Evolutionary conservation across 768 basidiomycete genomes (phyloP), one percentile per base, ranked within the genome.

Genomic region (Xerocomus brunneocitrinus): DNA sequence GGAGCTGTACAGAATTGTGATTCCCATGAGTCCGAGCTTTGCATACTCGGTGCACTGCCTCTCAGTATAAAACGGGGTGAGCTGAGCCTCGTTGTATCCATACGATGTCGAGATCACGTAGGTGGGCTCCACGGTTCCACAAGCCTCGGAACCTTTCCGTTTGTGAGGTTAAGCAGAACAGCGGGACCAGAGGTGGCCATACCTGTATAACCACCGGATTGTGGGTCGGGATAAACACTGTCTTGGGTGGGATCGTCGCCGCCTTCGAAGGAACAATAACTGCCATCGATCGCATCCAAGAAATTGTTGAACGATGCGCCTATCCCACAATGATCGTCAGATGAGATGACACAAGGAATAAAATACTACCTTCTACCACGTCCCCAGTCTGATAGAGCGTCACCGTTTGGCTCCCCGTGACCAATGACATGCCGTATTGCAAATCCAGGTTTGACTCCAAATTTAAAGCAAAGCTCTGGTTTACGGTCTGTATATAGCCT

Each of bases 41-140:
- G 66, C 78, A 54, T 78, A 79, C 61, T 79, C 78, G 22, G 62
- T 58, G 48, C 77, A 78, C 58, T 78, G 77, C 28, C 77, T 67
- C 19, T 57, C 55, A 10, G 73, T 64, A 48, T 76, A 78, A 47
- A 67, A 66, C 0, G 67, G 66, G 0, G 66, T 66, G 36, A 70
- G 58, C 19, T 71, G 68, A 12, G 59, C 68, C 49, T 79, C 77
- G 36, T 72, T 64, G 47, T 69, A 69, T 5, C 57, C 55, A 55
- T 79, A 78, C 2, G 77, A 78, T 2, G 74, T 74, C 6, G 74
- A 76, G 50, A 78, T 69, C 31, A 79, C 76, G 16, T 71, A 55
- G 2, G 76, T 60, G 3, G 74, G 73, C 16, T 62, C 58, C 8
- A 70, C 61, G 16, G 67, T 71, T 6, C 77, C 78, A 53, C 77